Evolutionary conservation across 2,329 filamentous ascomycete species (phyloP), one percentile per base, ranked within the genome.

Genomic region (Endothia cerciana): DNA sequence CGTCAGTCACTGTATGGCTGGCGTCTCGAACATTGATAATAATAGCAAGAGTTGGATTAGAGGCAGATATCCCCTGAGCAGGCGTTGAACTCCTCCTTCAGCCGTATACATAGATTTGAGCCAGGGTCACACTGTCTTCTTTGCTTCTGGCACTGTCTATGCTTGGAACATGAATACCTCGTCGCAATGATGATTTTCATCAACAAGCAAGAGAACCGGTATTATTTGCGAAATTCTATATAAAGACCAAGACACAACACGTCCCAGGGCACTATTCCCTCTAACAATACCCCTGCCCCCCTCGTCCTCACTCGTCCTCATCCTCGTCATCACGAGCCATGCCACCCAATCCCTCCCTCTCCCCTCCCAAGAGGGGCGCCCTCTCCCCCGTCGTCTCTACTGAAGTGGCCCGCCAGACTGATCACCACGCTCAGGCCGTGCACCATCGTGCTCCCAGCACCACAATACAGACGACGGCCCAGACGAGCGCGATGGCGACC

Each of bases 401-500:
- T 40, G 22, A 65, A 55, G 36, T 64, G 63, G 25, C 62, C 33
- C 11, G 36, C 57, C 25, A 59, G 25, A 25, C 65, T 65, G 13
- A 67, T 67, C 10, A 15, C 62, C 62, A 67, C 65, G 40, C 65
- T 62, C 25, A 67, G 53, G n/a, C 65, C 65, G n/a, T 67, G 58
- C 33, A 67, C 53, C 15, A 67, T 49, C n/a, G 62, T 59, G 38
- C 65, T 67, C 17, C 62, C n/a, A 67, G 57, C 13, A 67, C 65
- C 11, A 65, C 65, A 19, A 67, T 65, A 58, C 62, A 67, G 25
- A 67, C 17, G 4, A 67, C 65, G 0, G 65, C 62, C 62, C 65
- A 67, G 41, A 67, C 55, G 25, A 67, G 62, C 25, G 63, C 53
- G n/a, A 53, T 55, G 51, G 65, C 65, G 19, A 67, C 38, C 30